Conservation (phyloP, 331 rosid species). For the Quercus lobata region DNA sequence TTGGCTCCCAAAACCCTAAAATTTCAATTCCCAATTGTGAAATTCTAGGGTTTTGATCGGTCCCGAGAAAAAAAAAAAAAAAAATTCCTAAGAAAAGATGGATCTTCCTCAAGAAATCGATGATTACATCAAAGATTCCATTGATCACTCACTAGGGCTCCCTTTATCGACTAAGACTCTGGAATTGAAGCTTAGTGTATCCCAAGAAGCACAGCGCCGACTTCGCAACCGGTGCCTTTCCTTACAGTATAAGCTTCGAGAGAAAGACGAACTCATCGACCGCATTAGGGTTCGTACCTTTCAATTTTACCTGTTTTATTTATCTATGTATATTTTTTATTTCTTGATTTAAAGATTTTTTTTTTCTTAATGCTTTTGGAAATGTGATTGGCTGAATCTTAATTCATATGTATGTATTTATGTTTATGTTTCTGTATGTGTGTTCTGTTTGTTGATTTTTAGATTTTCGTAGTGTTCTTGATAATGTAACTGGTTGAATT, state of each 20-base stretch:
- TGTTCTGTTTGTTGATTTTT: too few species aligned
- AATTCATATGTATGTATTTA: too few species aligned
- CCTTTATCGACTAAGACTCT: slow-evolving; percentile 58
- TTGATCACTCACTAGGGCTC: slow-evolving; percentile 62
- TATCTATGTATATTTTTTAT: background rate
- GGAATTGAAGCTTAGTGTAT: slow-evolving; percentile 55
- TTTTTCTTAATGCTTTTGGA: background rate
- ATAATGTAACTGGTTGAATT: too few species aligned
- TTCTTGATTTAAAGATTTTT: background rate
- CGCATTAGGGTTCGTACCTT: slow-evolving; percentile 48
- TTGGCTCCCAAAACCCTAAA: background rate
- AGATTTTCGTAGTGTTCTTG: too few species aligned
- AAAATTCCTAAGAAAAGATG: slow-evolving; percentile 22
- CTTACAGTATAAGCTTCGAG: slow-evolving; percentile 49
- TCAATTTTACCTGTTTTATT: background rate
- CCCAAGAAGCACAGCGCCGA: slow-evolving; percentile 47
- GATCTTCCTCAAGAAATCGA: slow-evolving; percentile 53
- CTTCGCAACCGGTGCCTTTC: slow-evolving; percentile 43
- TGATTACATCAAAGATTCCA: slow-evolving; percentile 57
- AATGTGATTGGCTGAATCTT: too few species aligned
- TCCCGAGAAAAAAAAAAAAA: background rate
- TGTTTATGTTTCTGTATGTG: too few species aligned
- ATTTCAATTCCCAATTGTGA: background rate
- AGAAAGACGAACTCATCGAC: slow-evolving; percentile 57
- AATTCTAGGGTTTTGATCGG: slow-evolving; percentile 11